These are phyloP conservation scores for Leucocoprinus sp. DNA, from an alignment of 768 basidiomycete species.

Conservation along the genomic window DNA sequence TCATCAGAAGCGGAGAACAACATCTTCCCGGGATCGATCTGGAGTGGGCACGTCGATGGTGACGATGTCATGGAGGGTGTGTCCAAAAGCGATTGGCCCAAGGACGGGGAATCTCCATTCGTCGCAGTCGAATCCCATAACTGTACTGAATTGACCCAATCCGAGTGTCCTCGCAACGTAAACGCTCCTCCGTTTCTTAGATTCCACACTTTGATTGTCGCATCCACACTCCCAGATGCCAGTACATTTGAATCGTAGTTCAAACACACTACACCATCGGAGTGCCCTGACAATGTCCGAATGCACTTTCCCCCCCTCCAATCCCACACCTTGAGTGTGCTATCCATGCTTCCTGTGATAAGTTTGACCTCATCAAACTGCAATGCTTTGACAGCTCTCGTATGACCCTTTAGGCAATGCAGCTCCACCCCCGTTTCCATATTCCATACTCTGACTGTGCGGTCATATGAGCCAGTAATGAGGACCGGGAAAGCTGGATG, in stretches of 20 bases:
- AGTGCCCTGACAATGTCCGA: constrained; percentile 82
- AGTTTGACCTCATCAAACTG: constrained; percentile 96
- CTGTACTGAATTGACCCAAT: constrained; percentile 95
- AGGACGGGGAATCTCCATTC: constrained; percentile 19
- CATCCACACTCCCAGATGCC: constrained; percentile 88
- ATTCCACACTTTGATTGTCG: constrained; percentile 95
- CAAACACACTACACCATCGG: constrained; percentile 85
- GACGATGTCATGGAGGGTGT: constrained; percentile 19
- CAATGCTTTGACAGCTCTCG: constrained; percentile 81
- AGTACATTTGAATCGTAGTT: constrained; percentile 89
- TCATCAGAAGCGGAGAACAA: constrained; percentile 97
- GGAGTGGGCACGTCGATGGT: constrained; percentile 25
- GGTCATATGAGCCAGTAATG: constrained; percentile 96
- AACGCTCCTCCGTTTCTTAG: constrained; percentile 87
- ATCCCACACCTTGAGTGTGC: constrained; percentile 92
- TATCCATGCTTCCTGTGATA: constrained; percentile 95
- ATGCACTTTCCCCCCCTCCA: constrained; percentile 89
- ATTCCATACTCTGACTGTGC: constrained; percentile 93
- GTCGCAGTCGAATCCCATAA: constrained; percentile 70
- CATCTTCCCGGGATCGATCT: constrained; percentile 83
- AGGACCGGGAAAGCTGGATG: constrained; percentile 88
- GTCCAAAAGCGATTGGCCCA: constrained; percentile 29
- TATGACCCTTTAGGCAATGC: constrained; percentile 81
- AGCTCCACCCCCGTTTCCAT: constrained; percentile 84
- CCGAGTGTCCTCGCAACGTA: constrained; percentile 83